phyloP scores from a whole-genome alignment of 768 basidiomycete genomes.

The Ephemerocybe angulata region DNA sequence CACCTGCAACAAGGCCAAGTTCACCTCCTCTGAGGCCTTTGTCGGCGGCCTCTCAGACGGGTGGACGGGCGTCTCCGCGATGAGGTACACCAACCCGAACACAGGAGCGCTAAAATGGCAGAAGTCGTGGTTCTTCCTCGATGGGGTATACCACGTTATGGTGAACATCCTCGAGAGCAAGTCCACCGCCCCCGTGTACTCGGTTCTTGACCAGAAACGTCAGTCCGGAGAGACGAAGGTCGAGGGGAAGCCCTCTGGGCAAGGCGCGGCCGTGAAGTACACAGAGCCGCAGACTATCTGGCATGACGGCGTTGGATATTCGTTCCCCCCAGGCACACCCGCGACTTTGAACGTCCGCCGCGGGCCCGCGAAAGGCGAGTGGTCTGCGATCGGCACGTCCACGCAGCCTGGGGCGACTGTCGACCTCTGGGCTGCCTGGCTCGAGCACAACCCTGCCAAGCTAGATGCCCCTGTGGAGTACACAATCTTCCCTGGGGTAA shows the following conservation, averaged over 20 bases:
- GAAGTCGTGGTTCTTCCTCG: slow-evolving; percentile 73
- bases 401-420: slow-evolving; percentile 55
- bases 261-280: slow-evolving; percentile 25
- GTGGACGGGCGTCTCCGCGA: slow-evolving; percentile 50
- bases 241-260: no score
- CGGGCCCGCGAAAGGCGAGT: slow-evolving; percentile 52
- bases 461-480: slow-evolving; percentile 50
- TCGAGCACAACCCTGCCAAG: slow-evolving; percentile 37
- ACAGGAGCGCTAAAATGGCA: slow-evolving; percentile 55
- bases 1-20: slow-evolving; percentile 40
- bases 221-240: slow-evolving; percentile 38
- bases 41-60: slow-evolving; percentile 68
- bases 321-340: slow-evolving; percentile 33
- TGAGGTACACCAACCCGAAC: slow-evolving; percentile 65
- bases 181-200: slow-evolving; percentile 51
- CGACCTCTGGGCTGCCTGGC: slow-evolving; percentile 63
- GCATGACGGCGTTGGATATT: slow-evolving; percentile 67
- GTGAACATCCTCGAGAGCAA: slow-evolving; percentile 44
- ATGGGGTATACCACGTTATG: slow-evolving; percentile 62
- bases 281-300: slow-evolving; percentile 40
- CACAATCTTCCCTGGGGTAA: slow-evolving; percentile 53
- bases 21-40: slow-evolving; percentile 49
- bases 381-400: slow-evolving; percentile 63
- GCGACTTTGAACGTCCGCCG: slow-evolving; percentile 37
- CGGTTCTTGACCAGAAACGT: slow-evolving; percentile 65